Conservation (phyloP, 495 filamentous ascomycete genomes). For the Xeromyces bisporus region DNA sequence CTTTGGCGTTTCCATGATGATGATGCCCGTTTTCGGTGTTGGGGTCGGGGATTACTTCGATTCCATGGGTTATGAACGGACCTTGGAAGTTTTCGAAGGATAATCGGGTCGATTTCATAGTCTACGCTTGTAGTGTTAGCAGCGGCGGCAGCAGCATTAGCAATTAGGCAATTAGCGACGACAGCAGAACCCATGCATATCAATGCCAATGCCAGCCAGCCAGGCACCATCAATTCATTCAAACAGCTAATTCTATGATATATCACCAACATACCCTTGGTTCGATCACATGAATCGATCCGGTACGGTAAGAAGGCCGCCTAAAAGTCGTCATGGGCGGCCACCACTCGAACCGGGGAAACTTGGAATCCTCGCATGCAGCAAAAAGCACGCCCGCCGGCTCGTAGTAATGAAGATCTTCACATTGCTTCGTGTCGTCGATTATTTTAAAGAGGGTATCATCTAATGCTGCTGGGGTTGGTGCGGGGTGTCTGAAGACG, state of each 20-base stretch:
- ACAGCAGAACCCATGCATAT: no score
- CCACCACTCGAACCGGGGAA: slow-evolving; percentile 37
- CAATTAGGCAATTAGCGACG: no score
- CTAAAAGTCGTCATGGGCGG: slow-evolving; percentile 30
- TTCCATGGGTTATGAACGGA: slow-evolving; percentile 42
- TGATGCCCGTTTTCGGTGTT: no score
- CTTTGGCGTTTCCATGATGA: slow-evolving; percentile 15
- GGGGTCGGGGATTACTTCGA: slow-evolving; percentile 36
- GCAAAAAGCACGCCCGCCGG: slow-evolving; percentile 35
- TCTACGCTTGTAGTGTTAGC: no score
- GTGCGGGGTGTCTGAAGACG: slow-evolving; percentile 11
- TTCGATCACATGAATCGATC: slow-evolving; percentile 38
- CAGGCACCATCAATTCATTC: background rate
- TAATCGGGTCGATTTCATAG: slow-evolving; percentile 30
- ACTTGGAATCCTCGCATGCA: slow-evolving; percentile 34
- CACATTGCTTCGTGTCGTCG: slow-evolving; percentile 37
- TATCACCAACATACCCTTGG: slow-evolving; percentile 21
- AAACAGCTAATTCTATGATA: background rate
- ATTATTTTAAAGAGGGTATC: slow-evolving; percentile 24
- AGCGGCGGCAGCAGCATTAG: no score
- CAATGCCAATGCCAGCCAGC: background rate
- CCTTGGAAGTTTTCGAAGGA: slow-evolving; percentile 32
- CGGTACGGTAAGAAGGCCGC: slow-evolving; percentile 16
- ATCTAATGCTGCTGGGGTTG: slow-evolving; percentile 13
- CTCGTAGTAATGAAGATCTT: slow-evolving; percentile 42